Percentiles rank a stretch among this genome's conserved stretches.
Evolutionary conservation across 768 basidiomycete genomes (phyloP).

Genomic region (Lentinus brumalis): DNA sequence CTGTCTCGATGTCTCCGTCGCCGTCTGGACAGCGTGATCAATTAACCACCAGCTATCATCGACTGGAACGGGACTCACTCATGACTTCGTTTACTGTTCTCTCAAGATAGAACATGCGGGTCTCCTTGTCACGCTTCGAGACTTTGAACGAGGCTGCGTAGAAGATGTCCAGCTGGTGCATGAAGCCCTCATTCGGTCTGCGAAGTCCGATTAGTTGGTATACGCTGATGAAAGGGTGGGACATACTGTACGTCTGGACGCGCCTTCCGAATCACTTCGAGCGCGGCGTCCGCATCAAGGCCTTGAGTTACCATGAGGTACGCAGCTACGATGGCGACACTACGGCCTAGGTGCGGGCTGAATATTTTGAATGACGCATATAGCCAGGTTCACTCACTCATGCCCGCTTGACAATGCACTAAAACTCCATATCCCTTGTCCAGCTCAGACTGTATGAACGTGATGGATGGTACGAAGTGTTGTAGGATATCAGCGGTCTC

Average conservation of each 20-base stretch:
- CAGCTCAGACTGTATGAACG: conserved; percentile 80
- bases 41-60: neutral
- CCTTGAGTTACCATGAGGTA: conserved; percentile 81
- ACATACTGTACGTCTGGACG: conserved; percentile 75
- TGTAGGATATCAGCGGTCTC: conserved; percentile 76
- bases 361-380: neutral
- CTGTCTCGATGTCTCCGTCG: conserved; percentile 66
- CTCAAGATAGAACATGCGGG: conserved; percentile 84
- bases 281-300: conserved; percentile 57
- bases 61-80: conserved; percentile 51
- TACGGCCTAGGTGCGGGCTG: conserved; percentile 58
- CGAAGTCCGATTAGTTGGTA: neutral
- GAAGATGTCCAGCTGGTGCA: conserved; percentile 80
- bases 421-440: conserved; percentile 76
- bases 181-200: conserved; percentile 88
- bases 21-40: conserved; percentile 53
- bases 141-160: conserved; percentile 72
- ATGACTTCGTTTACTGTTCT: conserved; percentile 72
- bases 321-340: conserved; percentile 83
- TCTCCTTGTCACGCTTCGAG: conserved; percentile 63
- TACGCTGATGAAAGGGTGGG: too few species aligned
- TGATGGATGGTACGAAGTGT: conserved; percentile 77
- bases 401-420: conserved; percentile 89
- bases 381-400: conserved; percentile 58
- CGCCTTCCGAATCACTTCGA: conserved; percentile 65